Evolutionary conservation across 2,329 filamentous ascomycete genomes (phyloP).

Genomic region (Hymenoscyphus scutula): DNA sequence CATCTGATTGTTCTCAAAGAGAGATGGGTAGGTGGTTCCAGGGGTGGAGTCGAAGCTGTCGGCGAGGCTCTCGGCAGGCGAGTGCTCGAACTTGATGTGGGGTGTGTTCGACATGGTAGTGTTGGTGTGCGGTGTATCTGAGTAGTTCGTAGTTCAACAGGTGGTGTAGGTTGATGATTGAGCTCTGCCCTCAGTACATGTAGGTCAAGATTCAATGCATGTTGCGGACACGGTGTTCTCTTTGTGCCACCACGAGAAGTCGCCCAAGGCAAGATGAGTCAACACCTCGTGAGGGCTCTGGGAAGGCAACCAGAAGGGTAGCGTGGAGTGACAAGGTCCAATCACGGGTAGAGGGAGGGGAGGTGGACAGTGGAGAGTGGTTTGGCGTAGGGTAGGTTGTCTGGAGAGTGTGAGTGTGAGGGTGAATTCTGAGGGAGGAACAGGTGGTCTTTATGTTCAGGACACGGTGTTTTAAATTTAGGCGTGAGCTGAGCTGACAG

Average conservation of each 20-base stretch:
- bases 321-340: neutral
- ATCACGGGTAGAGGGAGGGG: slow-evolving; percentile 2
- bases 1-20: slow-evolving; percentile 33
- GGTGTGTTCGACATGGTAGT: slow-evolving; percentile 26
- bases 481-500: slow-evolving; percentile 15
- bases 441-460: slow-evolving; percentile 23
- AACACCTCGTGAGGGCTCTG: no score
- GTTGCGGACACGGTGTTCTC: slow-evolving; percentile 16
- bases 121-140: neutral
- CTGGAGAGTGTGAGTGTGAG: no score
- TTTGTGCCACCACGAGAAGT: neutral
- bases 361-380: neutral
- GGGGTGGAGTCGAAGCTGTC: slow-evolving; percentile 38
- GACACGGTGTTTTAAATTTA: slow-evolving; percentile 24
- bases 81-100: slow-evolving; percentile 36
- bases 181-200: slow-evolving; percentile 16
- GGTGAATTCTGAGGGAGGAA: slow-evolving; percentile 14
- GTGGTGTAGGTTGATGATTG: slow-evolving; percentile 8
- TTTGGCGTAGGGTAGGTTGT: neutral
- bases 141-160: neutral
- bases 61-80: slow-evolving; percentile 33
- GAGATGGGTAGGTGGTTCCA: slow-evolving; percentile 33
- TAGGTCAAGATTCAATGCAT: slow-evolving; percentile 11
- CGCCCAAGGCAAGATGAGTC: slow-evolving; percentile 12
- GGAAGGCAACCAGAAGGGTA: slow-evolving; percentile 4